phyloP scores from a whole-genome alignment of 768 basidiomycete species.

The Panaeolus cyanescens region DNA sequence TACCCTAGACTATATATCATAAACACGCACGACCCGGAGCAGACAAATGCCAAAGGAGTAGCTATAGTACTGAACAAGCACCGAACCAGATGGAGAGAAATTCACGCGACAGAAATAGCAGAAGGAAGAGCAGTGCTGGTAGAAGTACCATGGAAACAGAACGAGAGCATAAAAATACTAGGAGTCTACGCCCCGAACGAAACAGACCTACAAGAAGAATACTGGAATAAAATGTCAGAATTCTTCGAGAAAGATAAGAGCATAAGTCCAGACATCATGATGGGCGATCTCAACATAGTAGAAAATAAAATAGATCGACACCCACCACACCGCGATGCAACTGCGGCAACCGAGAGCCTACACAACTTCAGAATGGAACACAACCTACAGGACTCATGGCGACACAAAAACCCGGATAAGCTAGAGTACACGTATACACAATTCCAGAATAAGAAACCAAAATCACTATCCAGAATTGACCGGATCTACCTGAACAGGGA shows the following conservation, averaged over 20 bases:
- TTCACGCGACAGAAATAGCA: conserved; percentile 12
- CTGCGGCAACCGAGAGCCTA: too few species aligned
- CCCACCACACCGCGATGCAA: too few species aligned
- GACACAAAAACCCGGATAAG: too few species aligned
- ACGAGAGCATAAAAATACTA: conserved; percentile 21
- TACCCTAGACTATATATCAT: conserved; percentile 13
- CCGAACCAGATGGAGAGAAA: conserved; percentile 14
- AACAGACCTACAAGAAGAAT: conserved; percentile 17
- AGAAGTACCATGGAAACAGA: conserved; percentile 16
- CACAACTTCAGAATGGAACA: too few species aligned
- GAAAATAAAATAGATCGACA: too few species aligned
- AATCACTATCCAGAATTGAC: too few species aligned
- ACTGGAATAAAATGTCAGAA: conserved; percentile 23
- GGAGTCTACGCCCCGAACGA: conserved; percentile 38
- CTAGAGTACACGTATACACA: too few species aligned
- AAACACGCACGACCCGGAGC: conserved; percentile 11
- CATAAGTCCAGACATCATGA: conserved; percentile 26
- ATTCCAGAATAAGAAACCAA: too few species aligned
- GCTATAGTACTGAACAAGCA: conserved; percentile 35
- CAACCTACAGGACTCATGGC: too few species aligned
- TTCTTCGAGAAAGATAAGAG: background rate
- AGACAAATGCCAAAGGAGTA: conserved; percentile 28
- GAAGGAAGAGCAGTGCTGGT: conserved; percentile 26
- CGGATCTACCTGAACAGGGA: too few species aligned
- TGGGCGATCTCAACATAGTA: conserved; percentile 36